Percentiles rank a stretch among this genome's conserved stretches.
phyloP scores from a whole-genome alignment of 306 rosid genomes.

The Castanea crenata region DNA sequence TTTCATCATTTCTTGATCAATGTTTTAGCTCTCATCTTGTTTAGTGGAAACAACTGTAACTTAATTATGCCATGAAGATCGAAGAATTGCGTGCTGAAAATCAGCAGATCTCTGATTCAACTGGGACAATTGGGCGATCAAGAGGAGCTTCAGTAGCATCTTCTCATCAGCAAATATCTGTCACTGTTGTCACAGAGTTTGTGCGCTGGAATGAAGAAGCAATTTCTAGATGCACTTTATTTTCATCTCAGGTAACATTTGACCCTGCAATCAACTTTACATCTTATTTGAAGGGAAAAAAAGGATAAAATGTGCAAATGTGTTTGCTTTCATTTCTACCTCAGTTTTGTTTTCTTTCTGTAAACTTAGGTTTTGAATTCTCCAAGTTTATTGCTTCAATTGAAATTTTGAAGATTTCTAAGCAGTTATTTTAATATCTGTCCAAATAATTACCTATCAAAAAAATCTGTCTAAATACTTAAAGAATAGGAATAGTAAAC shows the following conservation, averaged over 20 bases:
- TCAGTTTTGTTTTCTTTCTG: background rate
- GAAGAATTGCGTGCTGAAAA: constrained; percentile 86
- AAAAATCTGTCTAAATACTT: background rate
- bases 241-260: constrained; percentile 79
- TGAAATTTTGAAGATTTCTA: background rate
- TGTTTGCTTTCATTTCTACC: background rate
- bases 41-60: constrained; percentile 21
- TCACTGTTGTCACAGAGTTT: constrained; percentile 96
- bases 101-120: constrained; percentile 74
- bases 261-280: constrained; percentile 15
- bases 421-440: background rate
- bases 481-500: background rate
- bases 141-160: constrained; percentile 77
- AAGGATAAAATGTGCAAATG: background rate
- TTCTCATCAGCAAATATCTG: constrained; percentile 95
- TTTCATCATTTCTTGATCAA: constrained; percentile 4
- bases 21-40: constrained; percentile 19
- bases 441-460: background rate
- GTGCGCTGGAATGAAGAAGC: constrained; percentile 99
- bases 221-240: constrained; percentile 85
- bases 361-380: background rate
- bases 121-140: constrained; percentile 90
- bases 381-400: background rate
- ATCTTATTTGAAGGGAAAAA: background rate
- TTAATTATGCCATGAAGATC: constrained; percentile 49